phyloP scores from a whole-genome alignment of 2,329 filamentous ascomycete genomes.

The Nothopassalora personata region DNA sequence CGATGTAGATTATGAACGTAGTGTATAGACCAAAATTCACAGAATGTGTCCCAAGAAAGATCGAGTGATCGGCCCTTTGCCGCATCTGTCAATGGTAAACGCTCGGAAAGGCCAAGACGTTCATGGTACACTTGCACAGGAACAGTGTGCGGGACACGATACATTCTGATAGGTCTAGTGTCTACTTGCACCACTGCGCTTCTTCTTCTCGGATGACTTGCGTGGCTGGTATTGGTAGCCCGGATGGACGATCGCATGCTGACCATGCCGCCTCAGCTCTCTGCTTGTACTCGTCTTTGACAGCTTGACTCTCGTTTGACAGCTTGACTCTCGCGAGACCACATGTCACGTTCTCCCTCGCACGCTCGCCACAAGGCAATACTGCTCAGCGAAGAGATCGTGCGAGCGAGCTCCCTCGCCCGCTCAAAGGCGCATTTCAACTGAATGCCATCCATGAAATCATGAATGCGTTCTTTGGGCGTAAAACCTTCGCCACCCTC shows the following conservation, averaged over 20 bases:
- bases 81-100: too few species aligned
- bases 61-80: too few species aligned
- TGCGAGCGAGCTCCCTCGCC: slow-evolving; percentile 1
- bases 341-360: slow-evolving; percentile 6
- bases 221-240: slow-evolving; percentile 31
- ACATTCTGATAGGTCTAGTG: too few species aligned
- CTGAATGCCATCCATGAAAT: not conserved
- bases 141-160: too few species aligned
- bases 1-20: slow-evolving; percentile 1
- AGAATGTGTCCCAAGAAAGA: not conserved
- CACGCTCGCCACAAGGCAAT: slow-evolving; percentile 7
- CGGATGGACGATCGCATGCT: slow-evolving; percentile 7
- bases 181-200: slow-evolving; percentile 26
- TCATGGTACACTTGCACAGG: too few species aligned
- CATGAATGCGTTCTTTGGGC: slow-evolving; percentile 7
- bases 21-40: slow-evolving; percentile 1
- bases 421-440: not conserved
- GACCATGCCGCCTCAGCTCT: slow-evolving; percentile 6
- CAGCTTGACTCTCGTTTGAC: slow-evolving; percentile 7
- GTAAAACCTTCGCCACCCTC: slow-evolving; percentile 9
- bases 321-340: slow-evolving; percentile 3
- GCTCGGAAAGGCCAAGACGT: too few species aligned
- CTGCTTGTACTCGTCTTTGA: slow-evolving; percentile 14
- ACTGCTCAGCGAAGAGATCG: slow-evolving; percentile 2
- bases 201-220: slow-evolving; percentile 38